A percentile compares a stretch with the other conserved stretches of the same genome.
phyloP scores from a whole-genome alignment of 2,329 filamentous ascomycete species.

The Aspergillus sp. region DNA sequence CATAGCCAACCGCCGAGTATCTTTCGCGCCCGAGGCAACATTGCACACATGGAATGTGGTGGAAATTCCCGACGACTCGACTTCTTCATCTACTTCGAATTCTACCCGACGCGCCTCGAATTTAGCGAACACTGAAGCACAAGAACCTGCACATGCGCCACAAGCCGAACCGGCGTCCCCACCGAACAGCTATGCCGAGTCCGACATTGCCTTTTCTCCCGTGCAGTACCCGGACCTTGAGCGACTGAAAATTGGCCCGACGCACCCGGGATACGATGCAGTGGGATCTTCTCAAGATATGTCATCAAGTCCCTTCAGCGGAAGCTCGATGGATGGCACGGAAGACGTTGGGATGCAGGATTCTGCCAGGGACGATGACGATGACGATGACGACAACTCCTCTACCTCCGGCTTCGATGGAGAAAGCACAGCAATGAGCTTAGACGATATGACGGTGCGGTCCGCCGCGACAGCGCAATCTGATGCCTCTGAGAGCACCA shows the following conservation, averaged over 20 bases:
- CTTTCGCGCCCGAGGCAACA: conserved; percentile 95
- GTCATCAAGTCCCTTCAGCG: conserved; percentile 77
- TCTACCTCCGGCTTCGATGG: conserved; percentile 55
- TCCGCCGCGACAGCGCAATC: conserved; percentile 64
- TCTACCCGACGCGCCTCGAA: conserved; percentile 72
- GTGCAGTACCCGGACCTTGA: conserved; percentile 65
- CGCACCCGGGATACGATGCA: conserved; percentile 46
- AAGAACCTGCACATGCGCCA: conserved; percentile 39
- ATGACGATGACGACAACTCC: conserved; percentile 39
- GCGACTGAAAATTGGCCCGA: conserved; percentile 51
- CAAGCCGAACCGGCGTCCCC: conserved; percentile 62
- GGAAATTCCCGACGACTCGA: conserved; percentile 84
- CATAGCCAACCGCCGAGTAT: conserved; percentile 80
- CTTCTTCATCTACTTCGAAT: conserved; percentile 71
- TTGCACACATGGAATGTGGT: conserved; percentile 96
- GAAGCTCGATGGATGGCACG: conserved; percentile 48
- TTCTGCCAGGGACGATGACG: conserved; percentile 45
- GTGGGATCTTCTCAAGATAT: conserved; percentile 65
- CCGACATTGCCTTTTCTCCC: conserved; percentile 58
- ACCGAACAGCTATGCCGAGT: conserved; percentile 60
- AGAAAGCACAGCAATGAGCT: conserved; percentile 76
- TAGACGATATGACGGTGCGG: conserved; percentile 73
- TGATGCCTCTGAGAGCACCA: conserved; percentile 50
- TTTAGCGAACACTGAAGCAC: conserved; percentile 39
- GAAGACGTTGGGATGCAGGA: conserved; percentile 44